These are phyloP conservation scores for Aureobasidium pullulans DNA, from an alignment of 2,329 filamentous ascomycete species.

Conservation along the genomic window DNA sequence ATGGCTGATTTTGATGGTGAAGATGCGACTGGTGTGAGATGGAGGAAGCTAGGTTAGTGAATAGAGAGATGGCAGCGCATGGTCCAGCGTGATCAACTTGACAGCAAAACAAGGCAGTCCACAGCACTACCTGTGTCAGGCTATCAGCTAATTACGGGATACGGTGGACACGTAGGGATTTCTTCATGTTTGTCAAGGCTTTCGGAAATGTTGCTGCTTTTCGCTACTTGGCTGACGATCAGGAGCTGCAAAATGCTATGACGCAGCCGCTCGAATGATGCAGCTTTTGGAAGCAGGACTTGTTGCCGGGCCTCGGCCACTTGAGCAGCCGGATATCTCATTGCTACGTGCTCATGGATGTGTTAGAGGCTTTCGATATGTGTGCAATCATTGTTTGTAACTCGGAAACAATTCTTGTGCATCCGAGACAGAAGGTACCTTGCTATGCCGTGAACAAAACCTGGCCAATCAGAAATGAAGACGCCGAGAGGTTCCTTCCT, in stretches of 20 bases:
- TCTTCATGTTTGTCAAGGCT: not conserved
- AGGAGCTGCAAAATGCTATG: not conserved
- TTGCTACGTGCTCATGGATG: not conserved
- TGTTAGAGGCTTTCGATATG: not conserved
- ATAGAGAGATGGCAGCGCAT: not conserved
- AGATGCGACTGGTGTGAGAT: not conserved
- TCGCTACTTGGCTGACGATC: conserved; percentile 4
- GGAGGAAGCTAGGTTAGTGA: not conserved
- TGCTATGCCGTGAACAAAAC: not conserved
- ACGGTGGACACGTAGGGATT: not conserved
- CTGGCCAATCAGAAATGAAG: not conserved
- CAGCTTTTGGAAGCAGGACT: not conserved
- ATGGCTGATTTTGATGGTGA: not conserved
- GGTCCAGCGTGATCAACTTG: not conserved
- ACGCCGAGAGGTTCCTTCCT: not conserved
- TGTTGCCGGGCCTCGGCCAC: not conserved
- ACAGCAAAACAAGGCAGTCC: not conserved
- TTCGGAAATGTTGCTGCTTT: not conserved
- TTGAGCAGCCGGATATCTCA: not conserved
- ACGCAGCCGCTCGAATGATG: conserved; percentile 2
- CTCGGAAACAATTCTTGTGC: not conserved
- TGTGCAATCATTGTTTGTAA: not conserved
- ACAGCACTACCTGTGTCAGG: not conserved
- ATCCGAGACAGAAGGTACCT: not conserved
- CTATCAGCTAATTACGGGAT: not conserved